These are phyloP conservation scores for Trypethelium eluteriae DNA, from an alignment of 495 filamentous ascomycete species.

Conservation along the genomic window DNA sequence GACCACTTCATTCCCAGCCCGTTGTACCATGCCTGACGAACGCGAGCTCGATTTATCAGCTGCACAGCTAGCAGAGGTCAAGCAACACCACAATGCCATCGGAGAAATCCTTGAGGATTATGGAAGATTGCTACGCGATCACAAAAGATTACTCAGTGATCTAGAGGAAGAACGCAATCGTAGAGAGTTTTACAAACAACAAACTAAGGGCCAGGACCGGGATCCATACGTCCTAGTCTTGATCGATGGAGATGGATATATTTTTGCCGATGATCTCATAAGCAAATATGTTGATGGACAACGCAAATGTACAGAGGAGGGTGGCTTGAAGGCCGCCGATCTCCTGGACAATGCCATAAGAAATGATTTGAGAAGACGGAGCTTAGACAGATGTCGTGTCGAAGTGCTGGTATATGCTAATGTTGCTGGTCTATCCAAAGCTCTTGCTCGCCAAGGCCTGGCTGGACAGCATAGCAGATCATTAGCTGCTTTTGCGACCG, in stretches of 20 bases:
- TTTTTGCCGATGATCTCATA: slow-evolving; percentile 52
- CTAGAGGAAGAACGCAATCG: slow-evolving; percentile 51
- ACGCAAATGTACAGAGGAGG: slow-evolving; percentile 31
- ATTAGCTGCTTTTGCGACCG: slow-evolving; percentile 43
- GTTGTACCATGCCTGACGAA: slow-evolving; percentile 8
- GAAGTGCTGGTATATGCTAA: slow-evolving; percentile 58
- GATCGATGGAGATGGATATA: slow-evolving; percentile 56
- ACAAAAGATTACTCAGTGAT: slow-evolving; percentile 49
- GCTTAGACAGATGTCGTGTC: slow-evolving; percentile 46
- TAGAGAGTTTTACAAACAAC: slow-evolving; percentile 47
- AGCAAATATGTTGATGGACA: slow-evolving; percentile 33
- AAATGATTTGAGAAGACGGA: slow-evolving; percentile 35
- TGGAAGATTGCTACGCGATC: slow-evolving; percentile 40
- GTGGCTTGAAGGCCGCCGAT: slow-evolving; percentile 50
- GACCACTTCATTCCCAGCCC: neutral
- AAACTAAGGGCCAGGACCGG: slow-evolving; percentile 46
- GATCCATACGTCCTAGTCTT: slow-evolving; percentile 55
- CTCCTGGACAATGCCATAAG: slow-evolving; percentile 46
- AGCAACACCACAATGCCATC: slow-evolving; percentile 19
- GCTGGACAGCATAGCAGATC: slow-evolving; percentile 46
- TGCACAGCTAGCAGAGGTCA: slow-evolving; percentile 19
- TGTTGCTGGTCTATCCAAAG: slow-evolving; percentile 46
- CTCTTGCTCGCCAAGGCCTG: slow-evolving; percentile 43
- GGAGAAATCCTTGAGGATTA: slow-evolving; percentile 25
- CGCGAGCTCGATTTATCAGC: slow-evolving; percentile 16